These are phyloP conservation scores for Penstemon eatonii DNA, from an alignment of 257 asterid genomes.

Conservation along the genomic window DNA sequence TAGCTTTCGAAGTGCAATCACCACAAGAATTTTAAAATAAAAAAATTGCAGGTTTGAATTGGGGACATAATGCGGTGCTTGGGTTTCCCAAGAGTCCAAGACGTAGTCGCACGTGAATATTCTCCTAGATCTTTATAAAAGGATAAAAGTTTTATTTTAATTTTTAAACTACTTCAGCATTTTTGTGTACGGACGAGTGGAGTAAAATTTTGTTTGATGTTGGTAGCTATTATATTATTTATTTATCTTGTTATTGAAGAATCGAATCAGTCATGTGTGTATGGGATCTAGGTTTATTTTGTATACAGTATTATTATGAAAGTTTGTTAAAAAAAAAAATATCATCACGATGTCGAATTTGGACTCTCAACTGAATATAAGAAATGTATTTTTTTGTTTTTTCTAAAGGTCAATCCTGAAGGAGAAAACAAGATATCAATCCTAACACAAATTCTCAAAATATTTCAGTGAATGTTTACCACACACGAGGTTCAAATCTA, in stretches of 20 bases:
- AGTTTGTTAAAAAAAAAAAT: not conserved
- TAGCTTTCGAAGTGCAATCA: too few species aligned
- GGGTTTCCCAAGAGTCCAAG: conserved; percentile 32
- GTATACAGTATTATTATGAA: not conserved
- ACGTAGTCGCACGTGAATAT: conserved; percentile 28
- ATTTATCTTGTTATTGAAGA: not conserved
- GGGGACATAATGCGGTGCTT: conserved; percentile 19
- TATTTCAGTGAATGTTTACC: too few species aligned
- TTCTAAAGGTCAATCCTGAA: too few species aligned
- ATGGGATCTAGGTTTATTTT: not conserved
- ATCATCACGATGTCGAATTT: not conserved
- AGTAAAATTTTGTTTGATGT: not conserved
- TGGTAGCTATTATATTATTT: not conserved
- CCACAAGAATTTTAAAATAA: not conserved
- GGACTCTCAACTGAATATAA: not conserved
- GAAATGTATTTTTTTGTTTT: not conserved
- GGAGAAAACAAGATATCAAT: too few species aligned
- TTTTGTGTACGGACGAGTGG: not conserved
- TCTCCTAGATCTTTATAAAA: not conserved
- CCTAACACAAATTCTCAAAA: too few species aligned
- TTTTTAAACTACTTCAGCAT: too few species aligned
- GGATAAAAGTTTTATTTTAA: not conserved
- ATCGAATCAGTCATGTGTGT: not conserved
- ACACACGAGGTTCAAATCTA: too few species aligned
- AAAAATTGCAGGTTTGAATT: not conserved